Evolutionary conservation across 2,329 filamentous ascomycete species (phyloP), one percentile per base, ranked within the genome.

Genomic region (Neurospora sp.): DNA sequence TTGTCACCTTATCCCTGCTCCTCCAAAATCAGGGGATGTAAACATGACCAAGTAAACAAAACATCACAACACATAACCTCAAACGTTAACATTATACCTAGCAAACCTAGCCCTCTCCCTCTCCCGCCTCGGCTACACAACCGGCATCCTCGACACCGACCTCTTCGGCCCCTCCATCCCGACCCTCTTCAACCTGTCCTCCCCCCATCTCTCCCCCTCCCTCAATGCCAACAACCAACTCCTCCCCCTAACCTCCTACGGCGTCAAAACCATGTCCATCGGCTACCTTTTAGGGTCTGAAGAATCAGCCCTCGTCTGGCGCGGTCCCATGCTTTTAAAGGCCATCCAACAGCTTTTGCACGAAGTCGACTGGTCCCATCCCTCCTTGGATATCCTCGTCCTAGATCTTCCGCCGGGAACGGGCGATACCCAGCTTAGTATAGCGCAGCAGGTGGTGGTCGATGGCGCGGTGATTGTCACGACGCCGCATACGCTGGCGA

Each of bases 241-340:
- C 3, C 77, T 98, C 1, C 96, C 96, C 0, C 82, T 99, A 33
- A 93, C 92, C 28, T 97, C 97, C 78, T 98, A 98, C 82, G 96
- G 96, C 52, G 87, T 99, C 70, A 96, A 96, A 81, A 96, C 93
- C 69, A 99, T 99, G 96, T 97, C 94, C 0, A 98, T 99, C 92
- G 96, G 96, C 67, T 98, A 97, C 74, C 86, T 99, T 0, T 89
- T 97, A 1, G 88, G 87, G 23, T 88, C 87, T 36, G 90, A 93
- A 73, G 86, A 89, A 11, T 91, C 92, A 5, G 93, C 94, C 0
- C 91, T 99, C 17, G 94, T 96, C 39, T 99, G 96, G 96, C 89
- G 96, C 68, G 96, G 96, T 0, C 86, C 97, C 2, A 97, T 99
- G 94, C 92, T 98, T 15, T 96, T 97, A 86, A 99, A 98, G 78